phyloP scores from a whole-genome alignment of 495 filamentous ascomycete species.

The Lindgomyces ingoldianus region DNA sequence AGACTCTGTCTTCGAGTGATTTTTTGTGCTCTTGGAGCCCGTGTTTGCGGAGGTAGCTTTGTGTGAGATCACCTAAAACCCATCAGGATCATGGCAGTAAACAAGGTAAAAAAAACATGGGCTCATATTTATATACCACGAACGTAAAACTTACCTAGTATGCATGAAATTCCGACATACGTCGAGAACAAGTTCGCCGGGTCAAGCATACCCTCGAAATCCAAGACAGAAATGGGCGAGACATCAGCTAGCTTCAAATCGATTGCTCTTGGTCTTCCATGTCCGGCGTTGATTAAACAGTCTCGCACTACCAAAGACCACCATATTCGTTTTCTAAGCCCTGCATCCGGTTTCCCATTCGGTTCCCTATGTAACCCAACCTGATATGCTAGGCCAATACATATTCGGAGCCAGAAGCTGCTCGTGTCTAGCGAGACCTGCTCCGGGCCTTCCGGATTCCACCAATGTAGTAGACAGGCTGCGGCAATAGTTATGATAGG shows the following conservation, averaged over 20 bases:
- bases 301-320: slow-evolving; percentile 36
- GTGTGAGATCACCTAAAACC: slow-evolving; percentile 28
- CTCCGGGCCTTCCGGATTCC: slow-evolving; percentile 38
- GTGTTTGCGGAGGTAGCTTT: slow-evolving; percentile 30
- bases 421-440: slow-evolving; percentile 33
- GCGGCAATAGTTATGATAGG: slow-evolving; percentile 30
- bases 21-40: slow-evolving; percentile 27
- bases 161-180: slow-evolving; percentile 33
- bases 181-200: slow-evolving; percentile 27
- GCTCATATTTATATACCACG: no score
- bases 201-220: slow-evolving; percentile 28
- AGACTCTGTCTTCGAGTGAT: slow-evolving; percentile 26
- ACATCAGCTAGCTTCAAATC: slow-evolving; percentile 34
- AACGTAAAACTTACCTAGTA: slow-evolving; percentile 25
- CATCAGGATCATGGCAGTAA: not conserved
- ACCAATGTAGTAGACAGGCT: slow-evolving; percentile 34
- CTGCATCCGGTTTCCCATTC: slow-evolving; percentile 14
- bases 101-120: no score
- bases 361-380: slow-evolving; percentile 35
- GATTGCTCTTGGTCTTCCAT: slow-evolving; percentile 34
- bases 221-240: slow-evolving; percentile 8
- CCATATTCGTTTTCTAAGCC: slow-evolving; percentile 31
- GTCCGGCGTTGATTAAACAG: slow-evolving; percentile 36
- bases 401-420: slow-evolving; percentile 33
- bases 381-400: slow-evolving; percentile 33